Conservation (phyloP, 2,329 filamentous ascomycete species). For the Sphaerulina vaccinii region DNA sequence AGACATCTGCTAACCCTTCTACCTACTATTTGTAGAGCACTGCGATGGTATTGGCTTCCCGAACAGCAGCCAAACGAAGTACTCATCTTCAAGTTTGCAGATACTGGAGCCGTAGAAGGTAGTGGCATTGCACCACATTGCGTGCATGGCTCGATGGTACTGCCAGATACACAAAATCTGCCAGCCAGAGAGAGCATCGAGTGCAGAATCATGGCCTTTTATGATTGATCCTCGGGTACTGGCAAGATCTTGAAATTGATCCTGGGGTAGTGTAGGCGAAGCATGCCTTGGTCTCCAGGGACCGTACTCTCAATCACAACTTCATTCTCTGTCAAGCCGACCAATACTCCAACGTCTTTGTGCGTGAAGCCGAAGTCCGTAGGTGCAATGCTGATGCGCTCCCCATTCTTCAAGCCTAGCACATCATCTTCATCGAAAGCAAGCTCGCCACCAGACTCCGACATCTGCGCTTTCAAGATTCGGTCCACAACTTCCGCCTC, state of each 20-base stretch:
- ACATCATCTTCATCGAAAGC: conserved; percentile 17
- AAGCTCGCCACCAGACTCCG: conserved; percentile 4
- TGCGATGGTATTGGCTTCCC: neutral
- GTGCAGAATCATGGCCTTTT: conserved; percentile 7
- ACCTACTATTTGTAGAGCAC: no score
- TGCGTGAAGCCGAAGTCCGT: conserved; percentile 25
- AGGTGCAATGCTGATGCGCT: conserved; percentile 18
- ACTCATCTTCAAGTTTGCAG: conserved; percentile 9
- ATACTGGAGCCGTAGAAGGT: neutral
- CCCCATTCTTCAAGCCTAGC: conserved; percentile 16
- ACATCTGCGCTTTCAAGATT: conserved; percentile 14
- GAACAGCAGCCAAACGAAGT: conserved; percentile 11
- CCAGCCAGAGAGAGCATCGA: conserved; percentile 3
- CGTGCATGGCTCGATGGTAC: conserved; percentile 1
- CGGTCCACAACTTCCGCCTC: conserved; percentile 19
- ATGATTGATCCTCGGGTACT: neutral
- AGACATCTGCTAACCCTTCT: no score
- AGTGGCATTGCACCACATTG: conserved; percentile 6
- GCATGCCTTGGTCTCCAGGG: conserved; percentile 12
- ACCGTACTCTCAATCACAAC: conserved; percentile 20
- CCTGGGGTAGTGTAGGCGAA: conserved; percentile 23
- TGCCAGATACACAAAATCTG: conserved; percentile 5
- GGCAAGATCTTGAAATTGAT: conserved; percentile 26
- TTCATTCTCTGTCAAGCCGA: conserved; percentile 20
- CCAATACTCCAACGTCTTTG: conserved; percentile 18